Conservation (phyloP, 2,329 filamentous ascomycete species). For the Colletotrichum nymphaeae region DNA sequence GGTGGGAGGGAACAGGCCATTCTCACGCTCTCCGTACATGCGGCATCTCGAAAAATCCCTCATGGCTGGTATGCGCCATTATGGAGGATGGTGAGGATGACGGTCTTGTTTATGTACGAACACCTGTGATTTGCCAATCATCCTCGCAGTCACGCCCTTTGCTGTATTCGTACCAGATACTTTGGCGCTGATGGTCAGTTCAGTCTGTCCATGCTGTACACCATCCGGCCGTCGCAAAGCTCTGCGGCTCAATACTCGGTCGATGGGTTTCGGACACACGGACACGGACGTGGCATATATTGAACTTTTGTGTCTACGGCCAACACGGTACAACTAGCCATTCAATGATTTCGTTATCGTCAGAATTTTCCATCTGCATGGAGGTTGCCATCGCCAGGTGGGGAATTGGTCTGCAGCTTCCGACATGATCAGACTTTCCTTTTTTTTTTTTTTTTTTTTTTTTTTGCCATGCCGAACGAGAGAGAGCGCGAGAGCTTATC, state of each 20-base stretch:
- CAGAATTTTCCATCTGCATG: slow-evolving; percentile 3
- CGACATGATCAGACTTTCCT: not conserved
- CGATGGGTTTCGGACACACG: not conserved
- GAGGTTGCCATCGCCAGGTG: not conserved
- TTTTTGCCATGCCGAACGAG: not conserved
- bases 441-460: too few species aligned
- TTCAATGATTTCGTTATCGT: not conserved
- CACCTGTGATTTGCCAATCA: not conserved
- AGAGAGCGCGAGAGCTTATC: not conserved
- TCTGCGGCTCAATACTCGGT: slow-evolving; percentile 23
- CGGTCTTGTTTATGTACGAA: not conserved
- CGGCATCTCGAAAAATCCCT: slow-evolving; percentile 28
- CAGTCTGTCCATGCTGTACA: not conserved
- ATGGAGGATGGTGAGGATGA: slow-evolving; percentile 18
- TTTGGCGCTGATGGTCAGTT: not conserved
- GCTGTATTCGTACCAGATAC: not conserved
- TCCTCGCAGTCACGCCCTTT: not conserved
- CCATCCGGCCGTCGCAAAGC: not conserved
- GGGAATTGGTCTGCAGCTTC: not conserved
- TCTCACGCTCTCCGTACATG: not conserved
- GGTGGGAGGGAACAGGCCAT: slow-evolving; percentile 14
- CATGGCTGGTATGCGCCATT: slow-evolving; percentile 17
- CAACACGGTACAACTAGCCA: not conserved
- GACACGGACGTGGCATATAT: not conserved
- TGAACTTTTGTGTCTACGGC: not conserved